phyloP scores from a whole-genome alignment of 441 rosid species.

The Erysimum pusillum region DNA sequence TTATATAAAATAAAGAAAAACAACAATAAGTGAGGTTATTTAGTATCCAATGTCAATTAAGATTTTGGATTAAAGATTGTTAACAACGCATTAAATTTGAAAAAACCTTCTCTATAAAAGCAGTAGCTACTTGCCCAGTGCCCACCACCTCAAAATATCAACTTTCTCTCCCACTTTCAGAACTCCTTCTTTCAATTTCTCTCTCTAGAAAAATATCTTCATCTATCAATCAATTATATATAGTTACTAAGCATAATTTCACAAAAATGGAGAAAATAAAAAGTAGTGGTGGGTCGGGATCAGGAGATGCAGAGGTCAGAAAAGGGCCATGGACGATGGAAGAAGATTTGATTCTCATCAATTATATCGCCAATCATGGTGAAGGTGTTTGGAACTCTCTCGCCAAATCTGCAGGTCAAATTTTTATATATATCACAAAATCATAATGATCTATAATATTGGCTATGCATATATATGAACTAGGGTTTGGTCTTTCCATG shows the following conservation, averaged over 20 bases:
- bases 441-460: background rate
- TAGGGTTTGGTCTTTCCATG: slow-evolving; percentile 19
- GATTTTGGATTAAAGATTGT: background rate
- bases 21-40: background rate
- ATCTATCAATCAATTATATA: background rate
- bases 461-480: background rate
- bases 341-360: slow-evolving; percentile 89
- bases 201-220: slow-evolving; percentile 18
- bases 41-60: too few relatives aligned
- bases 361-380: slow-evolving; percentile 84
- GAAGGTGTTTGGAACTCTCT: slow-evolving; percentile 96
- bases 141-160: slow-evolving; percentile 43
- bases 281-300: slow-evolving; percentile 59
- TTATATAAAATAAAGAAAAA: slow-evolving; percentile 1
- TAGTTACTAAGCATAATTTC: slow-evolving; percentile 5
- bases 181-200: slow-evolving; percentile 1
- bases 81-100: slow-evolving; percentile 6
- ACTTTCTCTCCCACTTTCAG: slow-evolving; percentile 19
- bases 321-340: slow-evolving; percentile 98
- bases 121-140: slow-evolving; percentile 49
- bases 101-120: slow-evolving; percentile 54
- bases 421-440: background rate
- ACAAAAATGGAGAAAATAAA: slow-evolving; percentile 33
- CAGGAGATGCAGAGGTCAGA: slow-evolving; percentile 70
- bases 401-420: slow-evolving; percentile 80